Conservation (phyloP, 1,284 basidiomycete species). For the Xerocomus nothofagi region DNA sequence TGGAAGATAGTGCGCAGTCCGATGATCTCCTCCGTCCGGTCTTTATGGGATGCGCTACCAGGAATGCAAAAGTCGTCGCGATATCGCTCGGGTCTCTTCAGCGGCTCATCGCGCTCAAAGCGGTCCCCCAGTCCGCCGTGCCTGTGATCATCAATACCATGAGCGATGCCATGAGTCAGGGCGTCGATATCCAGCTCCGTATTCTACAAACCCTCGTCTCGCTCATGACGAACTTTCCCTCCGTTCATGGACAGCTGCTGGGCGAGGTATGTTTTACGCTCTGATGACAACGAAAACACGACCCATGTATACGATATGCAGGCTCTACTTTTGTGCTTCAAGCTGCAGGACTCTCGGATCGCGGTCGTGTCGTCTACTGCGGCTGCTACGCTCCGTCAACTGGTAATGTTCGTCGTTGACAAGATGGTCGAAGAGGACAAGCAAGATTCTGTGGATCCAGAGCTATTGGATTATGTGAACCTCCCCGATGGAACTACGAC, state of each 20-base stretch:
- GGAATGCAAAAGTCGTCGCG: conserved; percentile 91
- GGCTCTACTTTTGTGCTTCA: conserved; percentile 92
- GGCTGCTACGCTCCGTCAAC: conserved; percentile 92
- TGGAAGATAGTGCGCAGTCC: conserved; percentile 71
- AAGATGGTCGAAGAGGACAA: conserved; percentile 85
- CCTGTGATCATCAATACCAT: conserved; percentile 80
- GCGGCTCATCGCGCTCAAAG: conserved; percentile 84
- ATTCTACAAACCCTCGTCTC: conserved; percentile 89
- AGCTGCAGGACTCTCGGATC: conserved; percentile 91
- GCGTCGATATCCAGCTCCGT: conserved; percentile 92
- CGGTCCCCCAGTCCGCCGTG: conserved; percentile 79
- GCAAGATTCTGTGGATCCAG: conserved; percentile 38
- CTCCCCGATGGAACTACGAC: conserved; percentile 67
- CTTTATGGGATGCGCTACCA: conserved; percentile 92
- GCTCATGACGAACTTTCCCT: conserved; percentile 83
- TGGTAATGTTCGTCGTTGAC: conserved; percentile 98
- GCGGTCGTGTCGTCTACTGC: conserved; percentile 97
- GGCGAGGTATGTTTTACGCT: conserved; percentile 62
- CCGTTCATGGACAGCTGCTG: conserved; percentile 76
- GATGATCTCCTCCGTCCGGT: conserved; percentile 85
- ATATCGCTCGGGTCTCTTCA: conserved; percentile 92
- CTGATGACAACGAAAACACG: not conserved
- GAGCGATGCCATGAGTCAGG: conserved; percentile 85
- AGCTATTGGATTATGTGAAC: conserved; percentile 43
- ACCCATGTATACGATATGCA: conserved; percentile 31